Base-by-base conservation (phyloP, 2,329 filamentous ascomycete genomes). In the Pyrenophora tritici-repentis region DNA sequence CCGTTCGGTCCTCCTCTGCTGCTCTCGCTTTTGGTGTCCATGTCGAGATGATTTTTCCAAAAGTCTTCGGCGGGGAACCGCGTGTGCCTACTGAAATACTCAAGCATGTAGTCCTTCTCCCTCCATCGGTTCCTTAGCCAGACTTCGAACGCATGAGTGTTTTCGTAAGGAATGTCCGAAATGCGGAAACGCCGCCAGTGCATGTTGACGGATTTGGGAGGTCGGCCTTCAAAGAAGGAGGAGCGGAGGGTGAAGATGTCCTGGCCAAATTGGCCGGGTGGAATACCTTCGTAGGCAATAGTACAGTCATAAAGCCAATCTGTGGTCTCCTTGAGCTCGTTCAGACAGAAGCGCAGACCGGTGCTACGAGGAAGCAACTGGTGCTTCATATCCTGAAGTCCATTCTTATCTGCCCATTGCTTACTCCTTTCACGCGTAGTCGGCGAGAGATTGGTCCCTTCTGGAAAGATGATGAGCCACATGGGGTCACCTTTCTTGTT, bases 151-250 rank as follows among this genome's bases (percentile, higher is more conserved):
- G 83, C 79, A 34, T 88, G 82, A 13, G 83, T 81, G 61, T 87
- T 84, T 26, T 91, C 82, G 8, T 96, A 81, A 0, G 93, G 93
- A 36, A 99, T 96, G 16, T 91, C 86, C 17, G 83, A 82, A 12
- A 97, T 71, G 29, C 84, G 83, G 74, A 96, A 97, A 8, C 91
- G 86, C 45, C 94, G 86, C 91, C 93, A 99, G 75, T 96, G 89
- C 79, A 97, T 92, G 74, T 97, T 97, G 66, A 97, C 92, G 1
- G 91, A 96, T 71, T 92, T 96, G 1, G 93, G 94, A 0, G 92
- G 88, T 1, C 90, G 85, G 10, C 94, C 92, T 72, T 94, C 85
- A 56, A 97, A 87, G 70, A 94, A 96, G 3, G 91, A 95, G 41
- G 91, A 91, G 2, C 85, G 83, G 3, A 99, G 80, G 0, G 90